Conservation (phyloP, 345 rosid genomes). For the Sisymbrium irio region DNA sequence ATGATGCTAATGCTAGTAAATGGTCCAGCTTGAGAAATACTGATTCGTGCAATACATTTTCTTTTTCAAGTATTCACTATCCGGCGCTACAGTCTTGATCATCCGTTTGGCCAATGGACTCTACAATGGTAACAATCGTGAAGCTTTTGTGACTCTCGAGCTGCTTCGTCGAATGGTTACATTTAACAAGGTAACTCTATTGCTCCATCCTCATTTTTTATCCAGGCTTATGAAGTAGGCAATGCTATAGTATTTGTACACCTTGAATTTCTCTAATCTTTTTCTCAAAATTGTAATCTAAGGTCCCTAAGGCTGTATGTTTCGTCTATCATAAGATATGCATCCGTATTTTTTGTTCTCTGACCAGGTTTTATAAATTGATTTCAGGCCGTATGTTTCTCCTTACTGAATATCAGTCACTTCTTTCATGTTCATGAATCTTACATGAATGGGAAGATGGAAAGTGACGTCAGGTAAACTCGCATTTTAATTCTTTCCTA, state of each 20-base stretch:
- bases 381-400: conserved; percentile 66
- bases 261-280: neutral
- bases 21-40: conserved; percentile 18
- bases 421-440: conserved; percentile 45
- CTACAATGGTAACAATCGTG: conserved; percentile 51
- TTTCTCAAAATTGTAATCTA: neutral
- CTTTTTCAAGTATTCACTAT: conserved; percentile 56
- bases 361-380: conserved; percentile 15
- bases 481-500: neutral
- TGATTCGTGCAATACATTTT: conserved; percentile 23
- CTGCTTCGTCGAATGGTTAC: conserved; percentile 76
- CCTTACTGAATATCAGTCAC: conserved; percentile 62
- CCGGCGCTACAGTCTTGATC: conserved; percentile 71
- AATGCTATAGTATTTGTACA: conserved; percentile 6
- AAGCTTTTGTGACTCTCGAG: conserved; percentile 62
- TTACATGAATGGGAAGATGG: conserved; percentile 41
- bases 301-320: neutral
- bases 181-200: conserved; percentile 61
- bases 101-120: conserved; percentile 69
- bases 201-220: conserved; percentile 2
- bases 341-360: conserved; percentile 13
- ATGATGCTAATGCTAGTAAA: neutral
- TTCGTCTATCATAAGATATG: conserved; percentile 6
- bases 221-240: conserved; percentile 6
- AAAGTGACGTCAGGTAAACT: conserved; percentile 65